Evolutionary conservation across 2,329 filamentous ascomycete genomes (phyloP).

Genomic region (Passalora sequoiae): DNA sequence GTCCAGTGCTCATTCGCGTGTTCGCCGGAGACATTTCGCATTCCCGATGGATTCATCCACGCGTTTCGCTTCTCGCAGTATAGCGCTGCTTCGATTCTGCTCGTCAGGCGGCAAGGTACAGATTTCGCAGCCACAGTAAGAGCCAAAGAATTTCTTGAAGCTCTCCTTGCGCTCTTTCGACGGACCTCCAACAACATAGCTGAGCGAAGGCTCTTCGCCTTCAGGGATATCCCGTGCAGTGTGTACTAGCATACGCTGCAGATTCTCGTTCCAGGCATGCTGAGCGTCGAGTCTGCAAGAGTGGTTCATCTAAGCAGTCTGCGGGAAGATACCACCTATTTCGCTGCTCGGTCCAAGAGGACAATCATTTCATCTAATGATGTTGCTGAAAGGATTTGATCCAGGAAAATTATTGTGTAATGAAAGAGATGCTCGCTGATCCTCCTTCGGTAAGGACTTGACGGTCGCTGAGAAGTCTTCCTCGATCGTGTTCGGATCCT

Average conservation of each 20-base stretch:
- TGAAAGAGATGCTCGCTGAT: conserved; percentile 30
- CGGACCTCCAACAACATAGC: conserved; percentile 29
- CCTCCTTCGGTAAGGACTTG: conserved; percentile 25
- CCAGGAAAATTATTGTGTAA: conserved; percentile 30
- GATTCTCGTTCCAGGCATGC: conserved; percentile 34
- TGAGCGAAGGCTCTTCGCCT: conserved; percentile 37
- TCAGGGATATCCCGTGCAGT: conserved; percentile 33
- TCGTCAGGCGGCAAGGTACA: conserved; percentile 35
- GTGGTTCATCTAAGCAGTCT: conserved; percentile 37
- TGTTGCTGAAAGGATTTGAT: conserved; percentile 28
- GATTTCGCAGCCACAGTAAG: conserved; percentile 34
- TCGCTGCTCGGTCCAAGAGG: conserved; percentile 26
- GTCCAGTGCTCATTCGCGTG: conserved; percentile 17
- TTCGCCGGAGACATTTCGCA: conserved; percentile 18
- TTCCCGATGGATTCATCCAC: conserved; percentile 24
- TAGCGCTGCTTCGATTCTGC: conserved; percentile 31
- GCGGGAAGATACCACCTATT: conserved; percentile 33
- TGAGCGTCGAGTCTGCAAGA: conserved; percentile 36
- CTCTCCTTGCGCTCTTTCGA: conserved; percentile 14
- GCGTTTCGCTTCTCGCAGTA: conserved; percentile 17
- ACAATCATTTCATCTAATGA: conserved; percentile 33
- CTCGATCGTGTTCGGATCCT: conserved; percentile 19
- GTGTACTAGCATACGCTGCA: conserved; percentile 27
- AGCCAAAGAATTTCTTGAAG: conserved; percentile 30
- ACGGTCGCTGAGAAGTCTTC: conserved; percentile 21